Evolutionary conservation across 2,329 filamentous ascomycete genomes (phyloP), one percentile per base, ranked within the genome.

Genomic region (Periconia sp.): DNA sequence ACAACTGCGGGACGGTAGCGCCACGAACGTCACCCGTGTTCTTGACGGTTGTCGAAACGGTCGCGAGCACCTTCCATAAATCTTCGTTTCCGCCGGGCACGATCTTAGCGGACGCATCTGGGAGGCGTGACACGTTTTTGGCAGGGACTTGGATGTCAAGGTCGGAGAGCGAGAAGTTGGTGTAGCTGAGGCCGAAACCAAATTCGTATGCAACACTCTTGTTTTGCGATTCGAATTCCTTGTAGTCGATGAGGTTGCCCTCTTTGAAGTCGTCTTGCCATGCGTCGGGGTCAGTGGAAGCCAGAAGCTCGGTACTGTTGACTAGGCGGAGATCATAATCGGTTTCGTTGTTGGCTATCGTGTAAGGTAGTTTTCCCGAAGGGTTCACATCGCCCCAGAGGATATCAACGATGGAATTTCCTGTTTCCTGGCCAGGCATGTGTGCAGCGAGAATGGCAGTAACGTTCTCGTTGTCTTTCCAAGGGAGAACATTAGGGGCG

Each of bases 331-430:
- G 68, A 2, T 51, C 50, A 57, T 94, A 92, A 67, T 96, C 90
- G 18, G 82, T 77, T 1, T 88, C 78, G 0, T 79, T 78, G 63
- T 85, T 88, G 11, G 90, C 90, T 42, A 96, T 88, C 0, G 91
- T 95, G 73, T 95, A 96, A 0, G 92, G 92, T 1, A 97, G 77
- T 54, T 89, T 86, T 15, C 92, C 92, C 41, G 85, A 91, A 0
- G 87, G 87, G 61, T 91, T 92, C 9, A 86, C 81, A 18, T 87
- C 81, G 7, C 92, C 92, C 58, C 92, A 91, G 1, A 96, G 76
- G 1, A 76, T 61, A 47, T 76, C 74, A 1, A 66, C 66, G 31
- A 76, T 63, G 1, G 70, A 69, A 47, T 75, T 73, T 2, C 73
- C 74, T 7, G 61, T 63, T 53, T 77, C 73, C 54, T 77, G 68